Conservation (phyloP, 257 asterid species). For the Capsicum chinense region DNA sequence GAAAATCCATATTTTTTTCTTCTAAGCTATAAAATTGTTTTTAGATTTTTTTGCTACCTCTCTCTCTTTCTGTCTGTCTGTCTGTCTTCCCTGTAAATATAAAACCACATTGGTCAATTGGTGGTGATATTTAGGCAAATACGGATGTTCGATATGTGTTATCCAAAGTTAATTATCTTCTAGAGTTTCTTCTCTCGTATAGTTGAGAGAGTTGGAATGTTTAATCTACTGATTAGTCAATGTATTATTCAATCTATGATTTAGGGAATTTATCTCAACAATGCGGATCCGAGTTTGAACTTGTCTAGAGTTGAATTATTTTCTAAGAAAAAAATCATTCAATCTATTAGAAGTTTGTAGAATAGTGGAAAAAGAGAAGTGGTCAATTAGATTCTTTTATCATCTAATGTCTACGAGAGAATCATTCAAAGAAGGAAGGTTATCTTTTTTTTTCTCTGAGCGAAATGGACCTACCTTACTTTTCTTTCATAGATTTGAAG, state of each 20-base stretch:
- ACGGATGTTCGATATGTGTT: constrained; percentile 60
- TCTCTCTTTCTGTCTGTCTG: background rate
- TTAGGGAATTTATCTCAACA: too few relatives aligned
- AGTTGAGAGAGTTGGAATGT: constrained; percentile 44
- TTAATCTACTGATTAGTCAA: background rate
- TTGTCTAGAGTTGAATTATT: too few relatives aligned
- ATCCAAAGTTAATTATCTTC: constrained; percentile 60
- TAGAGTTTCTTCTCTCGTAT: constrained; percentile 73
- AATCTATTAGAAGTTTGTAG: background rate
- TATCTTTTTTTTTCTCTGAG: background rate
- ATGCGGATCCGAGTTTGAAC: too few relatives aligned
- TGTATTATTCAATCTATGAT: background rate
- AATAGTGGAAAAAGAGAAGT: background rate
- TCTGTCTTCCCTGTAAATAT: constrained; percentile 19
- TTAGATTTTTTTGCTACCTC: background rate
- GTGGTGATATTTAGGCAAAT: constrained; percentile 41
- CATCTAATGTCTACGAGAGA: background rate
- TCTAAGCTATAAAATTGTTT: constrained; percentile 1
- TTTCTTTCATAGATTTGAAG: background rate
- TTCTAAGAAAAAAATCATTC: background rate
- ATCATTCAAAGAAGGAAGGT: background rate
- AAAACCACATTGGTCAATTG: constrained; percentile 50
- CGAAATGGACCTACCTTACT: background rate
- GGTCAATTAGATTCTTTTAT: background rate
- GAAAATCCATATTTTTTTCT: constrained; percentile 13